Base-by-base conservation (phyloP, 306 rosid species). In the Canavalia gladiata region DNA sequence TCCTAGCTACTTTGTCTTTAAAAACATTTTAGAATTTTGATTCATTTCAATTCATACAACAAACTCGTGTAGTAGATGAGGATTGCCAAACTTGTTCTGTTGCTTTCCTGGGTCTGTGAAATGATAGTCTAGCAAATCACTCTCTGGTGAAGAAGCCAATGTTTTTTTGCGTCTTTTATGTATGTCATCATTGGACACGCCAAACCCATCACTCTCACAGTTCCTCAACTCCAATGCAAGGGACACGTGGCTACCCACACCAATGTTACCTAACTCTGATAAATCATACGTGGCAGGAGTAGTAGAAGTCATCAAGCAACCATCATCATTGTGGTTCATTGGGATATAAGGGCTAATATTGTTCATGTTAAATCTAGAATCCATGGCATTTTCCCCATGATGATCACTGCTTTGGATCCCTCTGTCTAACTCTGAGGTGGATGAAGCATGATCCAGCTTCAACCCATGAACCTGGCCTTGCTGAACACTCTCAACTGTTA, bases 191-290 rank as follows among this genome's bases (percentile, higher is more conserved):
- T 74, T 80, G 64, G 90, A 73, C 58, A 82, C 49, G 18, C 87
- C 64, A 60, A 88, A 88, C 47, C 85, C 94, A 68, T 87, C 89
- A 0, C 78, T 89, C 84, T 91, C 97, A 69, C 90, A 82, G 76
- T 90, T 91, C 80, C 93, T 89, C 88, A 94, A 83, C 87, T 91
- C 92, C 86, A 94, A 75, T 30, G 97, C 89, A 72, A 91, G 97
- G 11, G 97, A 91, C 7, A 91, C 90, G 7, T 88, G 90, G 80
- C 82, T 80, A 42, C 91, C 92, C 50, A 83, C 87, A 0, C 86
- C 47, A 77, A 91, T 85, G 85, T 76, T 77, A 75, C 89, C 91
- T 75, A 90, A 78, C 86, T 85, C 88, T 11, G 89, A 72, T 68
- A 87, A 66, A 75, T 86, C 88, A 37, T 86, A 89, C 30, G 87